A percentile compares a stretch with the other conserved stretches of the same genome.
Conservation (phyloP, 2,329 filamentous ascomycete genomes). For the Sclerotinia nivalis region DNA sequence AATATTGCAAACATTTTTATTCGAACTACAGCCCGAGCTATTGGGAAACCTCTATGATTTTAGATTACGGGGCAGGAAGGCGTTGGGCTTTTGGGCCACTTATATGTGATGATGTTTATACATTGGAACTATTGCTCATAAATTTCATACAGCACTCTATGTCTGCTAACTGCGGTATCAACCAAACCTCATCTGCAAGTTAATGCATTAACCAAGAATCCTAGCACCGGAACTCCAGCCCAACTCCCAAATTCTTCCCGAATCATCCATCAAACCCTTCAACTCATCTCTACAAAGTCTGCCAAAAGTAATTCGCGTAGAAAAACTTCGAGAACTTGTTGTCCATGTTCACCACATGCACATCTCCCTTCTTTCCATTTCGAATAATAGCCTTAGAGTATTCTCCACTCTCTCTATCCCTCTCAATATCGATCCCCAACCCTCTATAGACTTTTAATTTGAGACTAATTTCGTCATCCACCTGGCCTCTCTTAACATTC, state of each 20-base stretch:
- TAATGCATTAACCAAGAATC: background rate
- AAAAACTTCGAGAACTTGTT: constrained; percentile 88
- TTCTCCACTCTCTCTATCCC: constrained; percentile 67
- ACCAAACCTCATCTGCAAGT: background rate
- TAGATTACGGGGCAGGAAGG: background rate
- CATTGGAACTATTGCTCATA: constrained; percentile 8
- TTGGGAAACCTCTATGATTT: background rate
- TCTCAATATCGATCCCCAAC: constrained; percentile 84
- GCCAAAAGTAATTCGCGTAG: constrained; percentile 96
- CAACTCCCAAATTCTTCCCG: background rate
- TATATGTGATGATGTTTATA: background rate
- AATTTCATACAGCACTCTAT: background rate
- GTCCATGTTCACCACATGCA: constrained; percentile 93
- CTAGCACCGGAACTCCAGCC: constrained; percentile 7
- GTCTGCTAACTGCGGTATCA: constrained; percentile 16
- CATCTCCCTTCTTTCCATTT: constrained; percentile 84
- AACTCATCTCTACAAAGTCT: constrained; percentile 62
- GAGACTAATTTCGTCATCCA: constrained; percentile 67
- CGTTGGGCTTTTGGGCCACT: background rate
- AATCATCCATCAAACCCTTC: background rate
- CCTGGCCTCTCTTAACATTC: constrained; percentile 45
- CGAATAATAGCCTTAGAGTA: constrained; percentile 84
- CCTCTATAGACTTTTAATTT: constrained; percentile 89
- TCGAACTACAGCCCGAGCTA: background rate
- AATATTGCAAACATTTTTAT: background rate